A percentile compares a stretch with the other conserved stretches of the same genome.
Conservation (phyloP, 2,329 filamentous ascomycete genomes). For the Acephala macrosclerotiorum region DNA sequence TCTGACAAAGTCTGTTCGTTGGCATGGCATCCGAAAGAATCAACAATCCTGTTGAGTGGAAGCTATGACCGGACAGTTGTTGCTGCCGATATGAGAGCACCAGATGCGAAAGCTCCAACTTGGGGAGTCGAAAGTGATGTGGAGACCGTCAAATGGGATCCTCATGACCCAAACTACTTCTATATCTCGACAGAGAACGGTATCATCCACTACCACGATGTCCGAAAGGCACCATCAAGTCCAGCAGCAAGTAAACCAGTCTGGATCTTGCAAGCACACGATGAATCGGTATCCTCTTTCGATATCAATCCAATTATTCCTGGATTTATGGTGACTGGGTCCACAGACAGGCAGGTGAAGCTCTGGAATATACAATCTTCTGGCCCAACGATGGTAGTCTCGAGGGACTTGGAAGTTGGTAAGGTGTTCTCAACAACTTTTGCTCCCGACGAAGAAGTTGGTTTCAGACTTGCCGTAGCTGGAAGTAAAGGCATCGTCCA, state of each 20-base stretch:
- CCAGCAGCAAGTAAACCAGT: constrained; percentile 82
- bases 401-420: constrained; percentile 90
- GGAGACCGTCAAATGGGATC: constrained; percentile 91
- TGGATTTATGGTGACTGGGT: constrained; percentile 92
- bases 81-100: constrained; percentile 95
- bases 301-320: constrained; percentile 91
- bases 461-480: constrained; percentile 90
- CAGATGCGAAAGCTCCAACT: constrained; percentile 79
- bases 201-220: constrained; percentile 90
- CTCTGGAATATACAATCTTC: constrained; percentile 88
- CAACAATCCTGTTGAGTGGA: constrained; percentile 88
- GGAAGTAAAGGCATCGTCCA: constrained; percentile 93
- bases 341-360: constrained; percentile 94
- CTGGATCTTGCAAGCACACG: constrained; percentile 96
- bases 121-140: constrained; percentile 98
- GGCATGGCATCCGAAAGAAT: constrained; percentile 88
- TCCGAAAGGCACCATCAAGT: constrained; percentile 75
- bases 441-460: constrained; percentile 87
- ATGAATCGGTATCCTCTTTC: constrained; percentile 89
- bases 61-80: constrained; percentile 95
- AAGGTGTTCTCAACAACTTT: constrained; percentile 93
- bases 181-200: constrained; percentile 94
- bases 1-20: constrained; percentile 98
- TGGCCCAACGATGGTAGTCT: constrained; percentile 89
- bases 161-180: constrained; percentile 91